Evolutionary conservation across 768 basidiomycete species (phyloP).

Genomic region (Lentinula raphanica): DNA sequence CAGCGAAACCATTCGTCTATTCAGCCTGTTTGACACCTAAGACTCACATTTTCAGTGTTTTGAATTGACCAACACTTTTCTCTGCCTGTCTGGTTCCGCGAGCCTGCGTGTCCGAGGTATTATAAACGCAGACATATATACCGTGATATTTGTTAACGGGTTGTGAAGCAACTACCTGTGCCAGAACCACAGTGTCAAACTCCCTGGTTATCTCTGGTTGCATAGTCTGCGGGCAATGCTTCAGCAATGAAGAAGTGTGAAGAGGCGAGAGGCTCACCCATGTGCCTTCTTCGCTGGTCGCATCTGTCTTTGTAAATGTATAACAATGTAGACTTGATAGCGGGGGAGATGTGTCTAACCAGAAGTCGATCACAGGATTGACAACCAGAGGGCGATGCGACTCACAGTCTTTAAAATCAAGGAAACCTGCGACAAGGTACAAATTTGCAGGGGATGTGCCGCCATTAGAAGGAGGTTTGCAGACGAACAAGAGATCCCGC

Average conservation of each 20-base stretch:
- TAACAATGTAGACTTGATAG: constrained; percentile 35
- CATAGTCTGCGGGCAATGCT: neutral
- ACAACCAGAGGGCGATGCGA: neutral
- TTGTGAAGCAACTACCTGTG: neutral
- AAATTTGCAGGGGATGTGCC: constrained; percentile 21
- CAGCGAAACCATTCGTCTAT: neutral
- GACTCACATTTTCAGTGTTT: constrained; percentile 50
- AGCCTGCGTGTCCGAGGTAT: constrained; percentile 38
- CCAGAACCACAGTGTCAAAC: neutral
- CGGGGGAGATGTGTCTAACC: constrained; percentile 30
- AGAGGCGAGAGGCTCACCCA: constrained; percentile 32
- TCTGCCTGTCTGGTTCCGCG: constrained; percentile 24
- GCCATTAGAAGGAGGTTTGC: constrained; percentile 24
- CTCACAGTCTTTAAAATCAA: constrained; percentile 64
- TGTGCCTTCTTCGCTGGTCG: constrained; percentile 10
- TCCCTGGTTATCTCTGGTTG: neutral
- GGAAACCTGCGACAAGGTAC: constrained; percentile 46
- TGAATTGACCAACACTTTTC: constrained; percentile 41
- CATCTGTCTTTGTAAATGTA: constrained; percentile 19
- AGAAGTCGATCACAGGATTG: neutral
- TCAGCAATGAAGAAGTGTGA: neutral
- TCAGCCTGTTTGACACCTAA: neutral
- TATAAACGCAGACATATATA: constrained; percentile 44
- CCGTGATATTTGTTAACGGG: constrained; percentile 4
- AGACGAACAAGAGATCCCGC: constrained; percentile 43